A percentile compares a stretch with the other conserved stretches of the same genome.
Evolutionary conservation across 306 rosid genomes (phyloP).

Genomic region (Casuarina glauca): DNA sequence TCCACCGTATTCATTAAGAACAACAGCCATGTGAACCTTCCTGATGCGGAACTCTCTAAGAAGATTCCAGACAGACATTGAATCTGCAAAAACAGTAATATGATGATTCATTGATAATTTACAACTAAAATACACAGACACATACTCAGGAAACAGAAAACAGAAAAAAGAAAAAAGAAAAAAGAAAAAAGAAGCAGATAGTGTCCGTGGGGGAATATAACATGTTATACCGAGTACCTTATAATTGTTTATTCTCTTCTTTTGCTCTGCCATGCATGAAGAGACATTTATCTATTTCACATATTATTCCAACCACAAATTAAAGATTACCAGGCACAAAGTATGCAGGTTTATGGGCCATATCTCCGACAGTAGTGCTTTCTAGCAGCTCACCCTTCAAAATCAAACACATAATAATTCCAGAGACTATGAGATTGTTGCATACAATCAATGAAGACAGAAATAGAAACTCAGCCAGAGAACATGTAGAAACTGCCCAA

Average conservation of each 20-base stretch:
- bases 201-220: not conserved
- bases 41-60: constrained; percentile 97
- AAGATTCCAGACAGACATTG: constrained; percentile 99
- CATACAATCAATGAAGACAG: constrained; percentile 43
- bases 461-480: constrained; percentile 26
- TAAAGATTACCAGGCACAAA: constrained; percentile 88
- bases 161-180: not conserved
- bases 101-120: constrained; percentile 27
- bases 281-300: not conserved
- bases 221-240: not conserved
- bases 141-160: too few species aligned
- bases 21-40: constrained; percentile 99
- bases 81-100: constrained; percentile 65
- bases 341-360: constrained; percentile 99
- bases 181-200: not conserved
- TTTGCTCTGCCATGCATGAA: not conserved
- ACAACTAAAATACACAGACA: constrained; percentile 1
- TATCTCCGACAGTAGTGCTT: constrained; percentile 77
- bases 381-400: constrained; percentile 96
- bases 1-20: constrained; percentile 98
- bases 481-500: constrained; percentile 35
- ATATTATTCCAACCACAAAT: constrained; percentile 9
- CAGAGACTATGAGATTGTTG: constrained; percentile 57
- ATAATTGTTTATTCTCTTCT: not conserved
- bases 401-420: constrained; percentile 61